Evolutionary conservation across 306 rosid genomes (phyloP), one percentile per base, ranked within the genome.

Genomic region (Datisca glomerata): DNA sequence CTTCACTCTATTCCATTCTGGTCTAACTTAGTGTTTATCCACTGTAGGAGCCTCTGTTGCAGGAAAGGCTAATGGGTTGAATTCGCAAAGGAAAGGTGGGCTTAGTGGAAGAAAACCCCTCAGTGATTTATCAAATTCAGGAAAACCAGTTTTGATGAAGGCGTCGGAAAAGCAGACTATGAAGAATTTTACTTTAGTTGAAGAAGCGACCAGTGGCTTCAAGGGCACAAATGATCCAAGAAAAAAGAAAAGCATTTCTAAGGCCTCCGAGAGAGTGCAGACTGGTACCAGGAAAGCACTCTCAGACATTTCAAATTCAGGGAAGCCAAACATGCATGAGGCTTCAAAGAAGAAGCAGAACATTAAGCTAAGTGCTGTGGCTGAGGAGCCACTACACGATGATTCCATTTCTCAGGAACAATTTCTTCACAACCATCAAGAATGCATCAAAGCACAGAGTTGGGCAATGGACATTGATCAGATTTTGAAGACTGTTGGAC

Each of bases 31-130:
- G n/a, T n/a, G n/a, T n/a, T n/a, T n/a, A n/a, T n/a, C n/a, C n/a
- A n/a, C n/a, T n/a, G n/a, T n/a, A n/a, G n/a, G n/a, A n/a, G n/a
- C n/a, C n/a, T n/a, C n/a, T n/a, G n/a, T n/a, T n/a, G n/a, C n/a
- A n/a, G n/a, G n/a, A n/a, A n/a, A n/a, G n/a, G n/a, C n/a, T n/a
- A n/a, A n/a, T n/a, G n/a, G n/a, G n/a, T n/a, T n/a, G n/a, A n/a
- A n/a, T n/a, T n/a, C n/a, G n/a, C n/a, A n/a, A n/a, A 52, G 20
- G 50, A 79, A 79, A 58, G 39, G 43, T 17, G 52, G 75, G 65
- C 49, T 57, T 60, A 69, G 65, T 24, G 77, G 71, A 45, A 67
- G 85, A 60, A 76, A 76, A 45, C 85, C 80, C 18, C 77, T 76
- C 21, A 77, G 85, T 22, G 80, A 72, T 69, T 43, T 76, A 41